Percentiles rank a stretch among this genome's conserved stretches.
Evolutionary conservation across 352 stramenopile species (phyloP).

Genomic region (Globisporangium megalacanthum): DNA sequence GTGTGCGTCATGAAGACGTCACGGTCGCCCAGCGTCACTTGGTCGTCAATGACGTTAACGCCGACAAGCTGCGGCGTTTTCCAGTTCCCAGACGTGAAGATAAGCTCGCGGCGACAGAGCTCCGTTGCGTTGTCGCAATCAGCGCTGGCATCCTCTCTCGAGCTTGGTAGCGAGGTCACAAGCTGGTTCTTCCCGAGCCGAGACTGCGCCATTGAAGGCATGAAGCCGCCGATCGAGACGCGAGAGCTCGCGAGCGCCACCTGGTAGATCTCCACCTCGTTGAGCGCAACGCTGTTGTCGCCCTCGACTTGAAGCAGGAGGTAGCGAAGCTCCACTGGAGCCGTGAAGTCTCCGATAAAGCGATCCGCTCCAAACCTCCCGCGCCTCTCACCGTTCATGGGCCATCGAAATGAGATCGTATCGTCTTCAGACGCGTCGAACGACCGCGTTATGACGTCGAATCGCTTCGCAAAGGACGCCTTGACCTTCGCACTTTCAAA

Average conservation of each 20-base stretch:
- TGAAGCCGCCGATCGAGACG: slow-evolving; percentile 44
- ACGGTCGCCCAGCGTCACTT: slow-evolving; percentile 45
- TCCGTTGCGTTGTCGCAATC: slow-evolving; percentile 28
- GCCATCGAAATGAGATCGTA: slow-evolving; percentile 45
- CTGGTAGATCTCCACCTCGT: slow-evolving; percentile 66
- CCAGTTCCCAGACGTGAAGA: slow-evolving; percentile 62
- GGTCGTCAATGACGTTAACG: slow-evolving; percentile 39
- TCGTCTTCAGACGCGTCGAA: slow-evolving; percentile 38
- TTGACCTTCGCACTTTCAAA: slow-evolving; percentile 22
- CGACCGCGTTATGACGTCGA: slow-evolving; percentile 32
- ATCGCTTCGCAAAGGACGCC: slow-evolving; percentile 26
- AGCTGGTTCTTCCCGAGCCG: slow-evolving; percentile 43
- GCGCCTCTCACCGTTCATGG: slow-evolving; percentile 36
- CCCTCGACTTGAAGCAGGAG: slow-evolving; percentile 49
- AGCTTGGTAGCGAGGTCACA: slow-evolving; percentile 17
- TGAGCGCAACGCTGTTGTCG: slow-evolving; percentile 51
- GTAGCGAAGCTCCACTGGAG: slow-evolving; percentile 33
- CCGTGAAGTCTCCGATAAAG: slow-evolving; percentile 29
- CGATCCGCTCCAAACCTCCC: slow-evolving; percentile 29
- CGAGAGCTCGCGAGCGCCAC: slow-evolving; percentile 42
- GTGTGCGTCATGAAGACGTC: slow-evolving; percentile 44
- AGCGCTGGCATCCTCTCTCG: slow-evolving; percentile 14
- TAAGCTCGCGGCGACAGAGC: slow-evolving; percentile 50
- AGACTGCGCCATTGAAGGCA: slow-evolving; percentile 35
- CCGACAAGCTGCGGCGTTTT: slow-evolving; percentile 25